These are phyloP conservation scores for Fusarium hostae DNA, from an alignment of 2,329 filamentous ascomycete genomes.

Conservation along the genomic window DNA sequence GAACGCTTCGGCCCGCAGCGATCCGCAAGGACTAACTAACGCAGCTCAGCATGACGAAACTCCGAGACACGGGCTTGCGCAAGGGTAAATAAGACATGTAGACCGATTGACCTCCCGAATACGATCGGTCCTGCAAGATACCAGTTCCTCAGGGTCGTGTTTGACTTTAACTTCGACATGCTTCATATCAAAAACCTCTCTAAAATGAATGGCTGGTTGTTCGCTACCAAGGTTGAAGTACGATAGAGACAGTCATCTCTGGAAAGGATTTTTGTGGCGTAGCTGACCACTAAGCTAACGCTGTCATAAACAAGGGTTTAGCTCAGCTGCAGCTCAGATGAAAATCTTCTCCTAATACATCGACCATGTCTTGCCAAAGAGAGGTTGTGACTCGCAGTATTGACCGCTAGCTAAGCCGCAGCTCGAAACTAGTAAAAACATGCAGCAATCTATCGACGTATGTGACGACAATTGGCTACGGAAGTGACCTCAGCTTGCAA, in stretches of 20 bases:
- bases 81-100: not conserved
- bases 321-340: not conserved
- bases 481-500: not conserved
- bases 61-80: not conserved
- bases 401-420: not conserved
- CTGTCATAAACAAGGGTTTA: not conserved
- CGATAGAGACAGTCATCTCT: not conserved
- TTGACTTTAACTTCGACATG: not conserved
- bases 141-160: rapidly evolving
- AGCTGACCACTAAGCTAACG: not conserved
- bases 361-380: not conserved
- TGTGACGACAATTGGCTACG: not conserved
- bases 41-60: not conserved
- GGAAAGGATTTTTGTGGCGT: not conserved
- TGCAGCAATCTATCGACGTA: not conserved
- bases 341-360: not conserved
- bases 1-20: constrained; percentile 10
- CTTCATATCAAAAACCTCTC: not conserved
- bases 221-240: no score
- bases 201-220: rapidly evolving
- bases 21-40: not conserved
- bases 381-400: not conserved
- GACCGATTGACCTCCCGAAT: not conserved
- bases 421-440: not conserved
- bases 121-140: not conserved